Base-by-base conservation (phyloP, 1,284 basidiomycete species). In the Lignosus rhinocerotis region DNA sequence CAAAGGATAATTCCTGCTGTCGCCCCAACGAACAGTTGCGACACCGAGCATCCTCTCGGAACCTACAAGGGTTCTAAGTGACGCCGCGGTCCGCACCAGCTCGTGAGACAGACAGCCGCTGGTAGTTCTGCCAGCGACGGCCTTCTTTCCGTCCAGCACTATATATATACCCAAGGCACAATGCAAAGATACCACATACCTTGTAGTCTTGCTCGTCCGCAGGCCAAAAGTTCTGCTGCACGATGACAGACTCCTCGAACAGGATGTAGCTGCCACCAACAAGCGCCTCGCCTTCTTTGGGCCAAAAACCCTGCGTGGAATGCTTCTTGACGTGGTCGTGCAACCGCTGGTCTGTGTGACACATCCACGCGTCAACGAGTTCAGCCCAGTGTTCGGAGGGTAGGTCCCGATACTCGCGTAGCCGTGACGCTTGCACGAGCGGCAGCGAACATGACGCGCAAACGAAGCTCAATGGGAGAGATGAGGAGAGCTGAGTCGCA, bases 381-480 rank as follows among this genome's bases (percentile, higher is more conserved):
- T 99, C 96, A 58, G 94, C 90, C 96, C 96, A 99, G 68, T 97
- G 88, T 69, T 97, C 94, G 1, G 92, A 95, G 1, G 96, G 96
- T 7, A 99, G 78, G 67, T 97, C 94, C 51, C 87, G 83, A 72
- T 92, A 97, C 32, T 69, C 72, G 9, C 63, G 64, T 16, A 84
- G 71, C 44, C 75, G 76, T 8, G 80, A 72, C 0, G 79, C 73
- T 33, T 86, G 81, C 16, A 91, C 78, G 19, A 91, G 72, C 17
- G 87, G 87, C n/a, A 91, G 76, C 1, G 89, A 90, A 67, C 92
- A 94, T 2, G 84, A 90, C 10, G 83, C 77, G 67, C 89, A 93
- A 10, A 82, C 80, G 72, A 90, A 92, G 9, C 80, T 80, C 2
- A 83, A 81, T 0, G 89, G 87, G 2, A 73, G 75, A 30, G 80